Percentiles rank a stretch among this genome's conserved stretches.
These are phyloP conservation scores for Tubosaeta brunneosetosa DNA, from an alignment of 768 basidiomycete genomes.

Conservation along the genomic window DNA sequence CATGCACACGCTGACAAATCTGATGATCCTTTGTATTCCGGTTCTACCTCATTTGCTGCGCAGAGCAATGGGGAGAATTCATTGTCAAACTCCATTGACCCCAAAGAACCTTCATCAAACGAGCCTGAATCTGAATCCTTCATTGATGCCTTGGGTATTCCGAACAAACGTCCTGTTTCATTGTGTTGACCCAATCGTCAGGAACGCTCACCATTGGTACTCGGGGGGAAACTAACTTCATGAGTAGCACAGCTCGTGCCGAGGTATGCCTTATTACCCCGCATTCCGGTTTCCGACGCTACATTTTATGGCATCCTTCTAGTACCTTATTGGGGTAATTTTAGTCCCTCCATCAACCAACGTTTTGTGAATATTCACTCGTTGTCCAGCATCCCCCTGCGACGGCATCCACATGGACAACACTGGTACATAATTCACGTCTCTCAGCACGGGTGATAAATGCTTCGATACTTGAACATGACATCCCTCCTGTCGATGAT, in stretches of 20 bases:
- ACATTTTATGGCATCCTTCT: neutral
- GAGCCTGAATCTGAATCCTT: slow-evolving; percentile 40
- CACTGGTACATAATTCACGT: slow-evolving; percentile 27
- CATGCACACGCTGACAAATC: slow-evolving; percentile 45
- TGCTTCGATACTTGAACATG: slow-evolving; percentile 32
- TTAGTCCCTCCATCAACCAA: neutral
- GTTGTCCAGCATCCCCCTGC: slow-evolving; percentile 23
- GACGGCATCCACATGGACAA: slow-evolving; percentile 11
- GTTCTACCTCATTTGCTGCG: slow-evolving; percentile 23
- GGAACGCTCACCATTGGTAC: slow-evolving; percentile 57
- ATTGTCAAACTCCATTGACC: slow-evolving; percentile 8
- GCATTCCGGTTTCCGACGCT: neutral
- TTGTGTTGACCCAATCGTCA: slow-evolving; percentile 16
- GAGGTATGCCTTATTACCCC: slow-evolving; percentile 44
- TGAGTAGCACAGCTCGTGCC: slow-evolving; percentile 62
- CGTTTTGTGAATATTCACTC: neutral
- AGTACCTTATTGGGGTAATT: slow-evolving; percentile 58
- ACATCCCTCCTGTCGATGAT: slow-evolving; percentile 26
- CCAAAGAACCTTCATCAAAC: slow-evolving; percentile 1
- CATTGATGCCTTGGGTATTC: slow-evolving; percentile 47
- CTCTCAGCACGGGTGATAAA: slow-evolving; percentile 41
- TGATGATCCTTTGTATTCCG: slow-evolving; percentile 42
- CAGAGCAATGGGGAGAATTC: slow-evolving; percentile 22
- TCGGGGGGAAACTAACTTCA: slow-evolving; percentile 50
- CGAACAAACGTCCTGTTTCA: neutral